These are phyloP conservation scores for Candida ascalaphidarum DNA, from an alignment of 805 yeast species.

Conservation along the genomic window DNA sequence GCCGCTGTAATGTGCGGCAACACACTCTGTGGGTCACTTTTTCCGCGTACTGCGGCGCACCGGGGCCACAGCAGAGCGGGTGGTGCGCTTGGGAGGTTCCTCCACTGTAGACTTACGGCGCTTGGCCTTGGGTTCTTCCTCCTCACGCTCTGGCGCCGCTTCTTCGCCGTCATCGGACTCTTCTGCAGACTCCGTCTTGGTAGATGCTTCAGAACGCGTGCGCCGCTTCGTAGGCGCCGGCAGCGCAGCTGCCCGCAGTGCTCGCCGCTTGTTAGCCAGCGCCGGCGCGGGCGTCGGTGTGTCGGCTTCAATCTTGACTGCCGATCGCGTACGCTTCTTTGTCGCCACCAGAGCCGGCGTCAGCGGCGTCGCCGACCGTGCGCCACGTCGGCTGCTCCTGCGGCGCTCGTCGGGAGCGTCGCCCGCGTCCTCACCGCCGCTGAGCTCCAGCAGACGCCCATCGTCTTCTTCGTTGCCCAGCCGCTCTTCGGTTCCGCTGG, in stretches of 20 bases:
- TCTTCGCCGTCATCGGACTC: constrained; percentile 2
- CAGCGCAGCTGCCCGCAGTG: constrained; percentile 2
- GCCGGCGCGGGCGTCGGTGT: constrained; percentile 3
- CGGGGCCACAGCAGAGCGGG: constrained; percentile 3
- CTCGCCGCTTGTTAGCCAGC: constrained; percentile 2
- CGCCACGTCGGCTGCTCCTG: constrained; percentile 4
- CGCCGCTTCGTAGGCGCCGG: constrained; percentile 1
- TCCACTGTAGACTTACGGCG: constrained; percentile 1
- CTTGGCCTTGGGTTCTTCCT: constrained; percentile 1
- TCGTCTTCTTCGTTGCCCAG: constrained; percentile 1
- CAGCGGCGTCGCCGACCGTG: neutral
- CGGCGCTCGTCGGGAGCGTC: constrained; percentile 5
- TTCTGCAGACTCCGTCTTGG: constrained; percentile 1
- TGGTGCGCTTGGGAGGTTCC: constrained; percentile 1
- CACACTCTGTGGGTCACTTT: constrained; percentile 7
- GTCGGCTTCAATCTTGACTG: constrained; percentile 9
- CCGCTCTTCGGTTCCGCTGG: constrained; percentile 1
- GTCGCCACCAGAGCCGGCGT: constrained; percentile 2
- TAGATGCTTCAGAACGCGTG: neutral
- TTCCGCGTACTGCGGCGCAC: constrained; percentile 5
- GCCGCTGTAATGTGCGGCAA: constrained; percentile 11
- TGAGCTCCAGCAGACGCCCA: constrained; percentile 1
- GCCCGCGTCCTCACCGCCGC: constrained; percentile 9
- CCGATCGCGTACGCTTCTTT: constrained; percentile 11
- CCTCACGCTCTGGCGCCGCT: constrained; percentile 3